Base-by-base conservation (phyloP, 176 grass and related monocot species). In the Tillandsia leiboldiana region DNA sequence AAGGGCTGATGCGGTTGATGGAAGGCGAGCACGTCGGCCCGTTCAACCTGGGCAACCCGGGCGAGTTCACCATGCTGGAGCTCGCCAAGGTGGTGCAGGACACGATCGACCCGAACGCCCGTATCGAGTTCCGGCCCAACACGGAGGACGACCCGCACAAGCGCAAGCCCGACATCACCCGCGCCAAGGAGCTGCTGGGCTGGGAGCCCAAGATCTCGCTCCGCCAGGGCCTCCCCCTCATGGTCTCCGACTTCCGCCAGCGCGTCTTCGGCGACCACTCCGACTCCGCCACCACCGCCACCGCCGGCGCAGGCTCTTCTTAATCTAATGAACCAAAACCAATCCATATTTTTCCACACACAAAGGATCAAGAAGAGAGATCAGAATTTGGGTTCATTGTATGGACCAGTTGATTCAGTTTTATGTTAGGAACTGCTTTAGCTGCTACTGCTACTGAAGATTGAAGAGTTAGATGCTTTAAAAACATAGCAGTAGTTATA, bases 71-170 rank as follows among this genome's bases (percentile, higher is more conserved):
- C 0, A 96, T 96, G 87, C 87, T 96, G 62, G 91, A 96, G 73
- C 80, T 96, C 63, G 91, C 91, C 63, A 87, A 87, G 70, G 91
- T 96, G 73, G 91, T 96, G 69, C 91, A 96, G 85, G 91, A 96
- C 73, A 85, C 84, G 18, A 87, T 96, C 70, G 82, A 96, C 76
- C 77, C 77, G 7, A 85, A 83, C 67, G 91, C 91, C 0, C 50
- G 71, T 33, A 87, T 96, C 51, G 91, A 87, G 82, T 96, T 90
- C 84, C 53, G 84, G 47, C 67, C 70, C 0, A 96, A 96, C 91
- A 96, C 91, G 28, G 82, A 81, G 57, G 91, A 96, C 52, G 91
- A 96, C 73, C 91, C 91, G 52, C 91, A 96, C 91, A 96, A 87
- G 82, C 84, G 91, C 73, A 96, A 90, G 77, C 91, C 91, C 0